Evolutionary conservation across 768 basidiomycete genomes (phyloP), one percentile per base, ranked within the genome.

Genomic region (Trametes cingulata): DNA sequence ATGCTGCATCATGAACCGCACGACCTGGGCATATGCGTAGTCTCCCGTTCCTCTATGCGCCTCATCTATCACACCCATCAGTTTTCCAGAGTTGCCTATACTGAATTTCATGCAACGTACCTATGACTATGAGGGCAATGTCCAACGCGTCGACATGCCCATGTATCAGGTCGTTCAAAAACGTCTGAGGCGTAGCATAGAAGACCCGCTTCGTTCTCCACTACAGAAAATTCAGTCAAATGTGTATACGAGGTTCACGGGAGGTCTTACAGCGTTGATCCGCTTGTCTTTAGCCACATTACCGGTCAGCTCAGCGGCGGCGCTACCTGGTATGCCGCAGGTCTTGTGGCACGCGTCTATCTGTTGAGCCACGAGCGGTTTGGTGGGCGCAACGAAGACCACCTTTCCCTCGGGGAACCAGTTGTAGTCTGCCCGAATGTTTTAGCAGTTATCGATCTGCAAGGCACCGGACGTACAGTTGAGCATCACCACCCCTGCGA

Each of bases 181-280:
- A 80, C 0, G 96, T 98, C 70, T 98, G 97, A 0, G 95, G 94
- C 0, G 95, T 98, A 86, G 95, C 94, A 70, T 93, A 98, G 70
- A 96, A 94, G 20, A 97, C 85, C 0, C 93, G 80, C 69, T 92
- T 93, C 67, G 87, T 82, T 60, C 78, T 74, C 90, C 91, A 94
- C 92, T 94, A 43, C 1, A 51, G 8, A 20, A 39, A 45, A 48
- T 22, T 9, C 48, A 12, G 33, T 6, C 2, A 42, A 2, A n/a
- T 7, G 19, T 8, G 14, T 9, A 9, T 13, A 9, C 6, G 12
- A 24, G 33, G 6, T 43, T 19, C 10, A 29, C 53, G 24, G 10
- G 17, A 24, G 20, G 17, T 77, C 85, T 67, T 62, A 92, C 91
- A 66, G 83, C 81, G 72, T 78, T 77, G 17, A 80, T 79, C 52